A percentile compares a stretch with the other conserved stretches of the same genome.
phyloP scores from a whole-genome alignment of 331 rosid genomes.

The Stylosanthes scabra region DNA sequence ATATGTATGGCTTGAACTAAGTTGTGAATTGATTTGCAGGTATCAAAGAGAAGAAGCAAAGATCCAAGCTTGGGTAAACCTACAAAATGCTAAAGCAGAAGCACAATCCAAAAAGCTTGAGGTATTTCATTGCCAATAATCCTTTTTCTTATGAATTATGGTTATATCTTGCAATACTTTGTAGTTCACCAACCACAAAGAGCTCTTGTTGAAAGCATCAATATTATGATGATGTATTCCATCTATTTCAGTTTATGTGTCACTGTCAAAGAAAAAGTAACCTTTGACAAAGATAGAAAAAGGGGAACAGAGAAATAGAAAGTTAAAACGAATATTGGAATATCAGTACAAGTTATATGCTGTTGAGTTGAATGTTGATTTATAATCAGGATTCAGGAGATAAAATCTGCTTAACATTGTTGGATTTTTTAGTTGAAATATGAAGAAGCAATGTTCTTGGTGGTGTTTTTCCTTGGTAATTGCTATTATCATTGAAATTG shows the following conservation, averaged over 20 bases:
- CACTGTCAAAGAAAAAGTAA: no score
- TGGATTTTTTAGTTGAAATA: neutral
- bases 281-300: no score
- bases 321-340: neutral
- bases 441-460: neutral
- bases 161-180: constrained; percentile 13
- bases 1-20: constrained; percentile 3
- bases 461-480: neutral
- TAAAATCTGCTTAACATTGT: neutral
- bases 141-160: constrained; percentile 9
- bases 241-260: no score
- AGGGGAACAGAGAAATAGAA: no score
- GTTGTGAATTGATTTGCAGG: constrained; percentile 49
- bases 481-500: constrained; percentile 10
- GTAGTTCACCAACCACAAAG: neutral
- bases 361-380: neutral
- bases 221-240: neutral
- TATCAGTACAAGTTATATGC: neutral
- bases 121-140: constrained; percentile 53
- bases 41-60: constrained; percentile 96
- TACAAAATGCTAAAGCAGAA: constrained; percentile 97
- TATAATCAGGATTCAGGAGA: constrained; percentile 17
- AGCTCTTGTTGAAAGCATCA: constrained; percentile 1
- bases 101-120: constrained; percentile 94
- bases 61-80: constrained; percentile 93